Evolutionary conservation across 2,329 filamentous ascomycete genomes (phyloP).

Genomic region (Nothopassalora personata): DNA sequence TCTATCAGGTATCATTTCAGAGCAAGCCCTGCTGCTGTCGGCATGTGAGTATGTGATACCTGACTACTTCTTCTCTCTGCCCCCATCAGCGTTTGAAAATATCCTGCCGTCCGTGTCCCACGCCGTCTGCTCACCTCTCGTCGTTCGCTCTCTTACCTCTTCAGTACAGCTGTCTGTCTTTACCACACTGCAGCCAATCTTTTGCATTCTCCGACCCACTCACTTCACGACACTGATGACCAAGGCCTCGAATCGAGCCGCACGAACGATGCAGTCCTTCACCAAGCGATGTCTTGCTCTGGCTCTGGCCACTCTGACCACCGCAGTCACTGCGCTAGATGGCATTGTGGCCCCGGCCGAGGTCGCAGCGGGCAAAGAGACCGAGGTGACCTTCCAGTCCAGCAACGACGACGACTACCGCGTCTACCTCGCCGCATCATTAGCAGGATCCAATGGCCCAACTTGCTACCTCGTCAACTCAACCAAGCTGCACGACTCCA

Average conservation of each 20-base stretch:
- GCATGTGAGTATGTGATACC: neutral
- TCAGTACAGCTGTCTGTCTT: neutral
- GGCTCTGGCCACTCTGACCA: constrained; percentile 9
- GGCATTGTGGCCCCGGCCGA: constrained; percentile 24
- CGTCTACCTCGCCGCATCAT: constrained; percentile 32
- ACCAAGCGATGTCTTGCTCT: constrained; percentile 1
- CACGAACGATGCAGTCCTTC: constrained; percentile 5
- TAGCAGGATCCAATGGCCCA: constrained; percentile 31
- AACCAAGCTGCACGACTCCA: constrained; percentile 24
- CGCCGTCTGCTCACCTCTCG: neutral
- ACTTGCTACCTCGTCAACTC: constrained; percentile 34
- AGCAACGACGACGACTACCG: constrained; percentile 27
- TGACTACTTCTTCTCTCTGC: constrained; percentile 1
- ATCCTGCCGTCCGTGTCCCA: neutral
- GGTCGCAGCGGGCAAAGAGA: constrained; percentile 21
- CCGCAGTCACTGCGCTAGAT: constrained; percentile 19
- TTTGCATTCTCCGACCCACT: neutral
- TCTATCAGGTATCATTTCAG: neutral
- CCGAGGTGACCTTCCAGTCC: constrained; percentile 33
- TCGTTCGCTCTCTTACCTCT: neutral
- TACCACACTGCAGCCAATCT: neutral
- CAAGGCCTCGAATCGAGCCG: neutral
- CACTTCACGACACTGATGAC: neutral
- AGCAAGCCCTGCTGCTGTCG: neutral
- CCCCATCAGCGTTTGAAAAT: neutral